Evolutionary conservation across 257 asterid genomes (phyloP), one percentile per base, ranked within the genome.

Genomic region (Penstemon davidsonii): DNA sequence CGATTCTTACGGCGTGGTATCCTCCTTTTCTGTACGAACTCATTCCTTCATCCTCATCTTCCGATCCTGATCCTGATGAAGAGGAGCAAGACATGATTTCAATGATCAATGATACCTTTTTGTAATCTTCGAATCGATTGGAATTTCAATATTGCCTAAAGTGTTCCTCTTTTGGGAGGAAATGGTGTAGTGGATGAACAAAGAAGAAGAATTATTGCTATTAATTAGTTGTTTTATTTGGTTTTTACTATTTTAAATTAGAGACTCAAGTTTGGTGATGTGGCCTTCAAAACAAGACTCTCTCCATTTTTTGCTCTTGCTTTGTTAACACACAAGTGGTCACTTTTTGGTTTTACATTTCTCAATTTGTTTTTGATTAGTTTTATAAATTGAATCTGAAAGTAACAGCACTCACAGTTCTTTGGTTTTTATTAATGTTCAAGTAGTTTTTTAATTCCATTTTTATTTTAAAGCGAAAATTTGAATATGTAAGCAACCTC

Each of bases 11-110:
- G 40, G 96, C 97, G 75, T 88, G 96, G 76, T 88, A 91, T 1
- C 97, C 97, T 62, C 97, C 97, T 71, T 86, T 88, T 39, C 97
- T 64, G 77, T 88, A 88, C 0, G 92, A 88, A 45, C 85, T 91
- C 36, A 75, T 75, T 66, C 88, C 96, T 72, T 91, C 97, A 60
- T 88, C 96, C 77, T 91, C 97, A 3, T 90, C 97, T 45, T 88
- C 96, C 75, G 97, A 90, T 77, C 87, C 94, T 70, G 97, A 90
- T n/a, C 92, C 86, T 36, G 96, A 88, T 37, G 84, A 72, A 11
- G 95, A 81, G 73, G 83, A 79, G 25, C 66, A 55, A 4, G 95
- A 82, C 97, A 90, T 86, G 76, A 53, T 71, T 7, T 25, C 60
- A 19, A 10, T 25, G 60, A 36, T 18, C 39, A 19, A 12, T 52